Evolutionary conservation across 1,139 yeast species (phyloP).

Genomic region (Protomyces pachydermus): DNA sequence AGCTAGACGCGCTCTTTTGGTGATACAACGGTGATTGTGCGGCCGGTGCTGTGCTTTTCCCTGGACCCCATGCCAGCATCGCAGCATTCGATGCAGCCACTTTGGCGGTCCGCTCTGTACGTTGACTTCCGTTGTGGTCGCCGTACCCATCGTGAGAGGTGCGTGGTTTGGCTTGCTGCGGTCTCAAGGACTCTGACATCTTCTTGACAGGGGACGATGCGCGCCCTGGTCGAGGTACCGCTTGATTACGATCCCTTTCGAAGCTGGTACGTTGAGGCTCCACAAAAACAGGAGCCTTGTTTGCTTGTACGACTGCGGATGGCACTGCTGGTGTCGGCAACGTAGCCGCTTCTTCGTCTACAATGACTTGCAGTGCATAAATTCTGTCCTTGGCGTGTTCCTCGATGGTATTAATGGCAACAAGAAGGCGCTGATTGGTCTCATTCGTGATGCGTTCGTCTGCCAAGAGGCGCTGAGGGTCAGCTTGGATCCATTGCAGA

Average conservation of each 20-base stretch:
- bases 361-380: constrained; percentile 16
- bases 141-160: constrained; percentile 3
- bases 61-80: constrained; percentile 28
- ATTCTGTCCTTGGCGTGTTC: constrained; percentile 24
- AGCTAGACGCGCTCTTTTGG: constrained; percentile 7
- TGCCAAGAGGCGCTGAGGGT: constrained; percentile 22
- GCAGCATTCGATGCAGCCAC: constrained; percentile 26
- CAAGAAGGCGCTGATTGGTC: constrained; percentile 5
- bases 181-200: constrained; percentile 21
- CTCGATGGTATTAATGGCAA: constrained; percentile 17
- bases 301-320: not conserved
- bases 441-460: constrained; percentile 18
- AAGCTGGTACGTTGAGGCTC: constrained; percentile 13
- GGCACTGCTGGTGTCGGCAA: not conserved
- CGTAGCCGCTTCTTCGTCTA: constrained; percentile 10
- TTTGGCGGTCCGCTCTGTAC: constrained; percentile 16
- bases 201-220: constrained; percentile 17
- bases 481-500: constrained; percentile 24
- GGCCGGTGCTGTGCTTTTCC: not conserved
- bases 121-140: not conserved
- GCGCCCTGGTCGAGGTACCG: constrained; percentile 1
- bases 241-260: constrained; percentile 5
- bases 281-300: constrained; percentile 9
- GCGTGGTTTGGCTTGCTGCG: constrained; percentile 3
- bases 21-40: not conserved